Evolutionary conservation across 2,329 filamentous ascomycete species (phyloP).

Genomic region (Hypomyces perniciosus): DNA sequence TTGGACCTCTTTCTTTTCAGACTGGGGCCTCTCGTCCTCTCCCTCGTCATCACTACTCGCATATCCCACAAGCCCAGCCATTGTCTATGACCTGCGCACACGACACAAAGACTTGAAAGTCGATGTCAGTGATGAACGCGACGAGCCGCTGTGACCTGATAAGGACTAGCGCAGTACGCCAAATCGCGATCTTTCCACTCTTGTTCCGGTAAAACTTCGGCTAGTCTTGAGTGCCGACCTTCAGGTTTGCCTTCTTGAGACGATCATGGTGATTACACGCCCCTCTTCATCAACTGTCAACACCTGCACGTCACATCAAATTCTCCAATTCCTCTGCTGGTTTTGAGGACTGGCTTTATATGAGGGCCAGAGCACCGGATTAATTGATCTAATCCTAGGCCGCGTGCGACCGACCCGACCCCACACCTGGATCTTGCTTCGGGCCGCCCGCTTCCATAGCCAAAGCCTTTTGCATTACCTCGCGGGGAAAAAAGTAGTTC

Average conservation of each 20-base stretch:
- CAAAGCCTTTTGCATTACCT: conserved; percentile 1
- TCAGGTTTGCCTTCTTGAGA: neutral
- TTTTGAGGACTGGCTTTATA: neutral
- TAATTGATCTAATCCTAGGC: neutral
- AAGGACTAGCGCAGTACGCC: neutral
- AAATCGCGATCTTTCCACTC: neutral
- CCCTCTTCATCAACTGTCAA: conserved; percentile 2
- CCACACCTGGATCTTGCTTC: neutral
- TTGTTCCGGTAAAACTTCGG: conserved; percentile 6
- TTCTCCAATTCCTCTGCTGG: neutral
- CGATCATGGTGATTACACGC: neutral
- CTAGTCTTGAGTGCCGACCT: neutral
- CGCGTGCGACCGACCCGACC: neutral
- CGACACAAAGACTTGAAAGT: neutral
- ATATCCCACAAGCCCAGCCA: conserved; percentile 45
- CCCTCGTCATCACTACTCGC: conserved; percentile 48
- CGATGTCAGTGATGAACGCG: neutral
- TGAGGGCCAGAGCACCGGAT: neutral
- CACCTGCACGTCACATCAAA: neutral
- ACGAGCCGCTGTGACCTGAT: conserved; percentile 6
- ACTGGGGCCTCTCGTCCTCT: conserved; percentile 20
- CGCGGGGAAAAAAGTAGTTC: conserved; percentile 29
- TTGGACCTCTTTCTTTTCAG: neutral
- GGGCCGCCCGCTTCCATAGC: neutral
- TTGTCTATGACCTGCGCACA: conserved; percentile 12